Base-by-base conservation (phyloP, 352 stramenopile genomes). In the Pythium sukuiense region DNA sequence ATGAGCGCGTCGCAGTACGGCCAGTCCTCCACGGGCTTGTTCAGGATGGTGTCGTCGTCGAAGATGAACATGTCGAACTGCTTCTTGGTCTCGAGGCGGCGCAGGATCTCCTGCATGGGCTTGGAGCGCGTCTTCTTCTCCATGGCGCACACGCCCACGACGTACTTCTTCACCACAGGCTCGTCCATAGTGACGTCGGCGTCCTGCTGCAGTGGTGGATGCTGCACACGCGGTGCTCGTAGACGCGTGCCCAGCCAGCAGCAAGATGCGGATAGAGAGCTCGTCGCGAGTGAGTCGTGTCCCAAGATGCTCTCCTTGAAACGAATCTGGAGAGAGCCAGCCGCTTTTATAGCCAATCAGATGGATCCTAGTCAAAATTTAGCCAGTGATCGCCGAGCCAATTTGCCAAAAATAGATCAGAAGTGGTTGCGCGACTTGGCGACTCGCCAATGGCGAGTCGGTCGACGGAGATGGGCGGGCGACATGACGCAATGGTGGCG, bases 11-110 rank as follows among this genome's bases (percentile, higher is more conserved):
- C 97, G 74, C 95, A 98, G 39, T 94, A 76, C 1, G 97, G 97
- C 94, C 94, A 99, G 20, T 85, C 79, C 49, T 99, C 96, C 13
- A 99, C 88, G 5, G 96, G 92, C 41, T 93, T 79, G 69, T 98
- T 83, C 1, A 99, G 70, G 64, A 99, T 99, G 59, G 93, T 91
- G 59, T 97, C 80, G 79, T 99, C 96, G 41, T 97, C 93, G 77
- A 99, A 99, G 57, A 99, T 96, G 39, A 98, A 87, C 50, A 99
- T 83, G 73, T 99, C 90, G 71, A 99, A 99, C 61, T 98, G 84
- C 61, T 85, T 85, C 70, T 96, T 90, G 74, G 97, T 94, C 70
- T 81, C 78, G 5, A 99, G 82, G 32, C 96, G 85, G 26, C 83
- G 87, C 27, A 99, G 66, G 70, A 99, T 99, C 74, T 99, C 96